Conservation (phyloP, 257 asterid genomes). For the Echites panduratus region DNA sequence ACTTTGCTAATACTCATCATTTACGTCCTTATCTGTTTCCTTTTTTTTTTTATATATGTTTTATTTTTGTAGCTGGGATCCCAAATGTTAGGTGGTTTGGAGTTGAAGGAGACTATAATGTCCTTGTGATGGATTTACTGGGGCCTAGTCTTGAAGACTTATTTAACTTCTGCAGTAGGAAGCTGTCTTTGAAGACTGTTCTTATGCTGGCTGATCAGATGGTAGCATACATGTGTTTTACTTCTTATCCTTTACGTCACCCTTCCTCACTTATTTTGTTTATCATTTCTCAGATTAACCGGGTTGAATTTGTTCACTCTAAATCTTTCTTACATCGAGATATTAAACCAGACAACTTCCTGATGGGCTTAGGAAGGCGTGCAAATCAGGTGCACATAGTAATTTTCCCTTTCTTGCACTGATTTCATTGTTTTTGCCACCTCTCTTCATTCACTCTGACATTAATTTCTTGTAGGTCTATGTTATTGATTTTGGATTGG, state of each 20-base stretch:
- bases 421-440: conserved; percentile 4
- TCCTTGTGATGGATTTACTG: conserved; percentile 81
- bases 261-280: conserved; percentile 11
- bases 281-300: conserved; percentile 47
- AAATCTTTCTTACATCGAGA: conserved; percentile 82
- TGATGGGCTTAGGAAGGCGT: conserved; percentile 83
- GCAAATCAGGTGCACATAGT: conserved; percentile 60
- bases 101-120: conserved; percentile 91
- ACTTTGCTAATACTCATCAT: conserved; percentile 8
- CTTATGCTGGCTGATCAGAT: conserved; percentile 94
- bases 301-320: conserved; percentile 67
- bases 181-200: conserved; percentile 80
- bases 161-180: conserved; percentile 81
- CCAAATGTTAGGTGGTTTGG: conserved; percentile 84
- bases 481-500: conserved; percentile 83
- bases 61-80: conserved; percentile 58
- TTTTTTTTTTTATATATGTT: conserved; percentile 10
- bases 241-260: conserved; percentile 4
- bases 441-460: conserved; percentile 16
- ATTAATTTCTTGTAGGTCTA: conserved; percentile 45
- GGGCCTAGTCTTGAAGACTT: conserved; percentile 96
- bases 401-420: conserved; percentile 9
- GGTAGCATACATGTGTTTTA: conserved; percentile 29
- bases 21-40: conserved; percentile 13
- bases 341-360: conserved; percentile 83